These are phyloP conservation scores for Mariannaea elegans DNA, from an alignment of 2,329 filamentous ascomycete species.

Conservation along the genomic window DNA sequence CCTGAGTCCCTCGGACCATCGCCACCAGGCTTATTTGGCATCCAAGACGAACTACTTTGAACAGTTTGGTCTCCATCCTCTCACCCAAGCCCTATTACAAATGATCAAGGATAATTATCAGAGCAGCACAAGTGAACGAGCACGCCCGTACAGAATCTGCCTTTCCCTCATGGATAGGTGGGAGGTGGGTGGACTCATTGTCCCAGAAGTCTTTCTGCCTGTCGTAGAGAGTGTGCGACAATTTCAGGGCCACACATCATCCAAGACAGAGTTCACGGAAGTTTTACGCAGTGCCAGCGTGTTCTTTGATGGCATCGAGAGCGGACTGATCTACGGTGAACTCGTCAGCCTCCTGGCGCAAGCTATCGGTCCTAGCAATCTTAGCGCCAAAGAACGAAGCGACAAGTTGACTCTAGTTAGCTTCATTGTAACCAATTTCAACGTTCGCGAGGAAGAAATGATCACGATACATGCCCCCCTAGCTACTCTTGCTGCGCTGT, in stretches of 20 bases:
- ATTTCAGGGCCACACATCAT: constrained; percentile 72
- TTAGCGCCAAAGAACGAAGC: constrained; percentile 58
- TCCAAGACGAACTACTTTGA: constrained; percentile 85
- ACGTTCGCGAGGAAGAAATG: constrained; percentile 97
- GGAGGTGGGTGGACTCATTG: constrained; percentile 92
- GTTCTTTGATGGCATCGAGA: constrained; percentile 98
- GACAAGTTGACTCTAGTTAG: constrained; percentile 76
- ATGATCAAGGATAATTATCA: constrained; percentile 69
- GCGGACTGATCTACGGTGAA: constrained; percentile 89
- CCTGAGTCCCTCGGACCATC: constrained; percentile 51
- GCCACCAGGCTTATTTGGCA: constrained; percentile 56
- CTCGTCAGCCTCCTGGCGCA: constrained; percentile 74
- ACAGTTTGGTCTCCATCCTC: constrained; percentile 75
- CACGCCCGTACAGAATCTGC: constrained; percentile 88
- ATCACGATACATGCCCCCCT: constrained; percentile 84
- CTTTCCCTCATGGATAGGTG: constrained; percentile 97
- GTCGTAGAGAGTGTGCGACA: constrained; percentile 81
- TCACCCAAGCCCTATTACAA: constrained; percentile 77
- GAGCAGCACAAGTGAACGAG: constrained; percentile 65
- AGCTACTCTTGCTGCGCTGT: constrained; percentile 65
- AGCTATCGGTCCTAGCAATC: constrained; percentile 59
- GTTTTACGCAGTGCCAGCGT: constrained; percentile 92
- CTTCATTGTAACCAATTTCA: constrained; percentile 90
- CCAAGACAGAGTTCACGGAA: constrained; percentile 80
- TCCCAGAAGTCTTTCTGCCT: constrained; percentile 88